These are phyloP conservation scores for Suhomyces maxii DNA, from an alignment of 1,139 yeast species.

Conservation along the genomic window DNA sequence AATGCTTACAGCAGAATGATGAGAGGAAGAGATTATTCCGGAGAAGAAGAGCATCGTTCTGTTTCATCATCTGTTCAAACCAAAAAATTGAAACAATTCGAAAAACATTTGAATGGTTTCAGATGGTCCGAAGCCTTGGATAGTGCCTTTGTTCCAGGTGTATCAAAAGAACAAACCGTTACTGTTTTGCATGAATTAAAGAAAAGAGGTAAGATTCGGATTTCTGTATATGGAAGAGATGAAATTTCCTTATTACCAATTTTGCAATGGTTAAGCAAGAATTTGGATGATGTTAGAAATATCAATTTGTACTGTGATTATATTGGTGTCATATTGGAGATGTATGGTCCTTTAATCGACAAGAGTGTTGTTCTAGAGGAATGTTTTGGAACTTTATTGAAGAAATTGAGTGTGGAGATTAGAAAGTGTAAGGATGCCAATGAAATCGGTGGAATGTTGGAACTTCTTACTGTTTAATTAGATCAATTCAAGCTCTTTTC, in stretches of 20 bases:
- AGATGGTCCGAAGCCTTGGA: slow-evolving; percentile 93
- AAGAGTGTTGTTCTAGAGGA: slow-evolving; percentile 80
- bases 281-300: slow-evolving; percentile 77
- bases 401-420: slow-evolving; percentile 66
- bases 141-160: slow-evolving; percentile 75
- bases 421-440: slow-evolving; percentile 83
- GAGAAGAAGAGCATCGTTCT: slow-evolving; percentile 80
- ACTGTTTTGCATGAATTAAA: slow-evolving; percentile 83
- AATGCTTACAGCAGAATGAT: slow-evolving; percentile 73
- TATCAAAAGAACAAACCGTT: slow-evolving; percentile 74
- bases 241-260: slow-evolving; percentile 84
- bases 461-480: slow-evolving; percentile 56
- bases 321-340: slow-evolving; percentile 75
- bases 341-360: slow-evolving; percentile 72
- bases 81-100: slow-evolving; percentile 76
- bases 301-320: slow-evolving; percentile 79
- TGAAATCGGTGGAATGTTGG: slow-evolving; percentile 91
- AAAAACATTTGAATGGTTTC: slow-evolving; percentile 80
- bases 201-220: slow-evolving; percentile 82
- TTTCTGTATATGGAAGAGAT: slow-evolving; percentile 77
- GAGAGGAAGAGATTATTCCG: slow-evolving; percentile 88
- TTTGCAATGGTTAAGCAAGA: slow-evolving; percentile 76
- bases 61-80: slow-evolving; percentile 55
- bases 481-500: too few species aligned
- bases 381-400: slow-evolving; percentile 57